These are phyloP conservation scores for Saccharomyces hybrid DNA, from an alignment of 1,139 yeast species.

Conservation along the genomic window DNA sequence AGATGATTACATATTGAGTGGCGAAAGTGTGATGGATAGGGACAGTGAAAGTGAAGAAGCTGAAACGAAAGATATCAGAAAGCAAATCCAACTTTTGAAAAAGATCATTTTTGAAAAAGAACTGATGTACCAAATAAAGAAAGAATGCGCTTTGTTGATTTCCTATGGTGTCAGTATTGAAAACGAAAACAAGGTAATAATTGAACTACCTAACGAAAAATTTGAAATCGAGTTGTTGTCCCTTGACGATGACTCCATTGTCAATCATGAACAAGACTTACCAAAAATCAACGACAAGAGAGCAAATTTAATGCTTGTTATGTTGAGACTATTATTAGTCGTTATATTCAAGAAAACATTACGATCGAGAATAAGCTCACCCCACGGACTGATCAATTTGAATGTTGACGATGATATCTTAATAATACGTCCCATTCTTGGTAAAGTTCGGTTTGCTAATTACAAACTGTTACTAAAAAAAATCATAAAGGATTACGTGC, in stretches of 20 bases:
- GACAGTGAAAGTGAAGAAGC: slow-evolving; percentile 9
- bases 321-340: slow-evolving; percentile 38
- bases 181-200: slow-evolving; percentile 52
- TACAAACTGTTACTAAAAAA: slow-evolving; percentile 24
- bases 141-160: slow-evolving; percentile 68
- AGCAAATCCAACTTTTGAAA: slow-evolving; percentile 52
- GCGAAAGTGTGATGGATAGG: slow-evolving; percentile 26
- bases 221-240: slow-evolving; percentile 63
- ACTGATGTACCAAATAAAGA: slow-evolving; percentile 50
- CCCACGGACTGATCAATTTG: slow-evolving; percentile 8
- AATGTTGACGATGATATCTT: slow-evolving; percentile 15
- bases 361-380: slow-evolving; percentile 16
- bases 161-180: slow-evolving; percentile 65
- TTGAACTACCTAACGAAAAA: slow-evolving; percentile 58
- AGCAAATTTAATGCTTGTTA: slow-evolving; percentile 37
- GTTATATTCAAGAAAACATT: slow-evolving; percentile 41
- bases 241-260: slow-evolving; percentile 39
- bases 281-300: slow-evolving; percentile 30
- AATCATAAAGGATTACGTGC: slow-evolving; percentile 22
- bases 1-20: slow-evolving; percentile 38
- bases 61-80: slow-evolving; percentile 36
- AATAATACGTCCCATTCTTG: slow-evolving; percentile 28
- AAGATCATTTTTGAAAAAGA: slow-evolving; percentile 82
- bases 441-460: slow-evolving; percentile 28
- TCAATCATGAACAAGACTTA: slow-evolving; percentile 32